phyloP scores from a whole-genome alignment of 192 early-diverging fungal genomes.

The Phlyctochytrium arcticum region DNA sequence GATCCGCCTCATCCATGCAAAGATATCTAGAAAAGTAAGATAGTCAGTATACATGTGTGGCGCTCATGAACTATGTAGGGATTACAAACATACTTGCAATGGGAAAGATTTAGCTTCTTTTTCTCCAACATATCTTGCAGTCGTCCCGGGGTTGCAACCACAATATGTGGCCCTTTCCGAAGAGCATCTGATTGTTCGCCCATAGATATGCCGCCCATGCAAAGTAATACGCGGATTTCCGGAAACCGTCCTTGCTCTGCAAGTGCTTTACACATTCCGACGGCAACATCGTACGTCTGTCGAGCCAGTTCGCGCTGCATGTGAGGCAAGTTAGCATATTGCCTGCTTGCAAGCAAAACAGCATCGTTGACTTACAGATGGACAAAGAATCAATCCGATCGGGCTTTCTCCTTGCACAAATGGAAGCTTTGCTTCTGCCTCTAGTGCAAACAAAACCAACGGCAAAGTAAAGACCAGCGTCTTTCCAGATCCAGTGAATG shows the following conservation, averaged over 20 bases:
- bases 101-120: slow-evolving; percentile 81
- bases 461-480: slow-evolving; percentile 93
- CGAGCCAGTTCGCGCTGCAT: slow-evolving; percentile 84
- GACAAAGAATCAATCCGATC: slow-evolving; percentile 90
- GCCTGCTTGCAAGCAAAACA: too few relatives aligned
- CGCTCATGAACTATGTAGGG: background rate
- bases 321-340: too few relatives aligned
- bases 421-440: slow-evolving; percentile 83
- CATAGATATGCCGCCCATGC: slow-evolving; percentile 95
- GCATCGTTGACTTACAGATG: slow-evolving; percentile 65
- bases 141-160: slow-evolving; percentile 93
- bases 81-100: slow-evolving; percentile 66
- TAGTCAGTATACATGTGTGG: background rate
- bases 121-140: slow-evolving; percentile 89
- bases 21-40: slow-evolving; percentile 44
- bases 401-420: slow-evolving; percentile 85
- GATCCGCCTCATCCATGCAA: slow-evolving; percentile 97
- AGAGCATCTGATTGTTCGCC: slow-evolving; percentile 75
- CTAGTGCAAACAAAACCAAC: slow-evolving; percentile 87
- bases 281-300: slow-evolving; percentile 87
- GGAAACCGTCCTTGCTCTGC: slow-evolving; percentile 61
- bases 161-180: slow-evolving; percentile 82
- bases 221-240: slow-evolving; percentile 71
- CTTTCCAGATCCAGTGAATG: slow-evolving; percentile 97
- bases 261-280: slow-evolving; percentile 59